A percentile compares a stretch with the other conserved stretches of the same genome.
These are phyloP conservation scores for Infundibulicybe gibba DNA, from an alignment of 768 basidiomycete genomes.

Conservation along the genomic window DNA sequence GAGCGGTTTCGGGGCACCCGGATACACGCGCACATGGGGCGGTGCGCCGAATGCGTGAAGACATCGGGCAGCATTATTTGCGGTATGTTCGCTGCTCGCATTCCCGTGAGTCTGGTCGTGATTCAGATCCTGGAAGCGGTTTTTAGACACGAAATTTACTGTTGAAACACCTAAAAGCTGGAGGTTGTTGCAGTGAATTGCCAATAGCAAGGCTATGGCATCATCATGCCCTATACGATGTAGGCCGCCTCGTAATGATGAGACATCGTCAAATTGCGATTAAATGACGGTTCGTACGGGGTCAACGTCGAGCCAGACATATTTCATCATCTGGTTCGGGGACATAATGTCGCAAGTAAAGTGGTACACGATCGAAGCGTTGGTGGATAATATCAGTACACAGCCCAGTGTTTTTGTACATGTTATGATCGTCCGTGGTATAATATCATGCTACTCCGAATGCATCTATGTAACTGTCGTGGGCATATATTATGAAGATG, in stretches of 20 bases:
- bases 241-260: neutral
- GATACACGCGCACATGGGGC: conserved; percentile 53
- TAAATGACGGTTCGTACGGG: conserved; percentile 40
- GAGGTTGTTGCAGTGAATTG: conserved; percentile 61
- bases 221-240: conserved; percentile 78
- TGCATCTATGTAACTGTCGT: no score
- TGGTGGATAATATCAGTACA: no score
- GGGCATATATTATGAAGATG: no score
- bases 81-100: conserved; percentile 55
- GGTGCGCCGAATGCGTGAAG: conserved; percentile 72
- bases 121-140: neutral
- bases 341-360: no score
- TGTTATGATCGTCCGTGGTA: no score
- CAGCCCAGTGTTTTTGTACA: no score
- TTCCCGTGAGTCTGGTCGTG: conserved; percentile 75
- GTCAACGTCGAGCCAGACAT: conserved; percentile 65
- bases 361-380: no score
- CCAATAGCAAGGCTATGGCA: conserved; percentile 79
- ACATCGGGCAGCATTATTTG: conserved; percentile 73
- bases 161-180: conserved; percentile 81
- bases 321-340: conserved; percentile 16
- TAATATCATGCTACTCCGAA: no score
- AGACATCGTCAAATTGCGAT: neutral
- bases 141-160: conserved; percentile 31
- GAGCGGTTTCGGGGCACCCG: conserved; percentile 70